phyloP scores from a whole-genome alignment of 2,329 filamentous ascomycete genomes.

The Diaporthe velutina region DNA sequence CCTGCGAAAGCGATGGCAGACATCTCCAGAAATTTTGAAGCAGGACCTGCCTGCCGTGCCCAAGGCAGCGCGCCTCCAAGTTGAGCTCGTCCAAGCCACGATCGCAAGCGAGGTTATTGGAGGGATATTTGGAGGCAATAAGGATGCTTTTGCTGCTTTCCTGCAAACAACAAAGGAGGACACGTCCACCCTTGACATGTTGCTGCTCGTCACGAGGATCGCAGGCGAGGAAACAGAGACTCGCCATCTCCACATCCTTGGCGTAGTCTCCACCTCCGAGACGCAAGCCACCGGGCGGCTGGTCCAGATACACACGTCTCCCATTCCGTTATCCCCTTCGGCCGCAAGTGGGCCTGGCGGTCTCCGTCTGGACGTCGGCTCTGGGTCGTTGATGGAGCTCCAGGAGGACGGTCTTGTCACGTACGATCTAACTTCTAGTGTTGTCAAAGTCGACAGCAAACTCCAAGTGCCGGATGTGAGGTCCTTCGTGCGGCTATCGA shows the following conservation, averaged over 20 bases:
- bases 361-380: slow-evolving; percentile 71
- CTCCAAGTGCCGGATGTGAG: slow-evolving; percentile 64
- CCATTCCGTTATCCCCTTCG: slow-evolving; percentile 42
- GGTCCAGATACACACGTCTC: slow-evolving; percentile 51
- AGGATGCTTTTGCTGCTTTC: slow-evolving; percentile 65
- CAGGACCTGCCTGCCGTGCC: slow-evolving; percentile 53
- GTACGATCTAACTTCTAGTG: slow-evolving; percentile 73
- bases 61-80: slow-evolving; percentile 51
- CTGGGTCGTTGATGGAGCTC: slow-evolving; percentile 74
- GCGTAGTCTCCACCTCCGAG: slow-evolving; percentile 39
- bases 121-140: slow-evolving; percentile 67
- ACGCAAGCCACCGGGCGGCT: slow-evolving; percentile 29
- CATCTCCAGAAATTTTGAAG: slow-evolving; percentile 56
- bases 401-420: slow-evolving; percentile 65
- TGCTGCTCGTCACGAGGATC: slow-evolving; percentile 64
- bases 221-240: slow-evolving; percentile 44
- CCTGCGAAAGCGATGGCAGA: slow-evolving; percentile 61
- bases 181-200: slow-evolving; percentile 63
- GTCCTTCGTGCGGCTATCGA: slow-evolving; percentile 77
- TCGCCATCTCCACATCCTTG: slow-evolving; percentile 53
- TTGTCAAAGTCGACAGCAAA: slow-evolving; percentile 71
- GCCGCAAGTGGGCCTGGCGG: slow-evolving; percentile 38
- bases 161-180: slow-evolving; percentile 60
- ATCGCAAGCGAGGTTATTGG: slow-evolving; percentile 63
- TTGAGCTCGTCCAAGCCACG: slow-evolving; percentile 64